Conservation (phyloP, 306 rosid genomes). For the Vicia villosa region DNA sequence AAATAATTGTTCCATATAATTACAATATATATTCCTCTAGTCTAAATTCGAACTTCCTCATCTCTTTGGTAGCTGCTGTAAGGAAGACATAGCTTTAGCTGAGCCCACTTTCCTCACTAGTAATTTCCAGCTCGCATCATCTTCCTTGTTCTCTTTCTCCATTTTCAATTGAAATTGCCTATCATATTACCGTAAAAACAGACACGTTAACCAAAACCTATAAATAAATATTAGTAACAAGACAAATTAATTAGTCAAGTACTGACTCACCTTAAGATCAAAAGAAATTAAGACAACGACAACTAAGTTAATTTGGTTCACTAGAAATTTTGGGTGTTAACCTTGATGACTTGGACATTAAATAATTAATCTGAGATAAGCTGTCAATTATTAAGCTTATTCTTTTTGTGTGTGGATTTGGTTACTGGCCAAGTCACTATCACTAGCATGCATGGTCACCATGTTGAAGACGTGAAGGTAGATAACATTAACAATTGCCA, state of each 20-base stretch:
- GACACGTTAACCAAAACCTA: not conserved
- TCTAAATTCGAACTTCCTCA: constrained; percentile 28
- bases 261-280: not conserved
- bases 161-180: constrained; percentile 62
- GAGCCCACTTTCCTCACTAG: constrained; percentile 76
- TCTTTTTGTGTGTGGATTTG: not conserved
- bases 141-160: constrained; percentile 51
- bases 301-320: constrained; percentile 4
- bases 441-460: not conserved
- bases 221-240: constrained; percentile 3
- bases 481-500: too few species aligned
- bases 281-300: not conserved
- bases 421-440: not conserved
- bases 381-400: not conserved
- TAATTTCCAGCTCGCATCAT: constrained; percentile 66
- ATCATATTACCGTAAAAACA: constrained; percentile 36
- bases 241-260: not conserved
- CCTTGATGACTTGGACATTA: not conserved
- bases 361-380: not conserved
- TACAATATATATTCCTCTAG: too few species aligned
- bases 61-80: constrained; percentile 49
- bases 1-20: too few species aligned
- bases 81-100: constrained; percentile 66
- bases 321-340: not conserved
- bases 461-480: too few species aligned